phyloP scores from a whole-genome alignment of 2,329 filamentous ascomycete genomes.

The Sclerotinia subarctica region DNA sequence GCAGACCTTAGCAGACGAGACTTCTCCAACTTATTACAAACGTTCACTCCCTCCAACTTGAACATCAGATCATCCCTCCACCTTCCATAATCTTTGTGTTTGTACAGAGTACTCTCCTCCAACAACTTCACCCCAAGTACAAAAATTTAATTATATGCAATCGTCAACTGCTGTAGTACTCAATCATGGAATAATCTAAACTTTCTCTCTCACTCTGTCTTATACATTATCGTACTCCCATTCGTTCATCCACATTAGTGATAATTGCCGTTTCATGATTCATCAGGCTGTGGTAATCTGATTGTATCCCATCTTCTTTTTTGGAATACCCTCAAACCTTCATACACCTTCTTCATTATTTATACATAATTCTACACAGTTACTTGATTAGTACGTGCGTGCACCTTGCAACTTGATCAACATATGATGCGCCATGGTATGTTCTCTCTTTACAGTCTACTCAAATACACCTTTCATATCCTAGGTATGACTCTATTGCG shows the following conservation, averaged over 20 bases:
- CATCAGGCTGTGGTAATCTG: not conserved
- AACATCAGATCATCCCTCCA: not conserved
- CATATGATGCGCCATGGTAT: constrained; percentile 22
- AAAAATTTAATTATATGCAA: constrained; percentile 5
- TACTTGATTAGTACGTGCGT: constrained; percentile 14
- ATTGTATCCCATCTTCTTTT: not conserved
- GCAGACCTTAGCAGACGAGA: not conserved
- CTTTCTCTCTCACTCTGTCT: not conserved
- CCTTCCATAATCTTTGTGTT: not conserved
- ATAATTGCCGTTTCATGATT: not conserved
- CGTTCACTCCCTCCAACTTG: not conserved
- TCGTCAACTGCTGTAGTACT: not conserved
- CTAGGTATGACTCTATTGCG: not conserved
- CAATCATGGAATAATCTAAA: constrained; percentile 1
- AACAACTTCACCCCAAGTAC: not conserved
- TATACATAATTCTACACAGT: not conserved
- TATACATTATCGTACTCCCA: not conserved
- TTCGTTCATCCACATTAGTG: not conserved
- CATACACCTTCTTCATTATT: not conserved
- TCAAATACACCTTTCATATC: not conserved
- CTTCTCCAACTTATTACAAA: not conserved
- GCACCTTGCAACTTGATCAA: constrained; percentile 1
- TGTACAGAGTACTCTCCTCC: not conserved
- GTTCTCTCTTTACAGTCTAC: not conserved
- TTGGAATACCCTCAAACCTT: constrained; percentile 8